phyloP scores from a whole-genome alignment of 805 yeast species.

The Suhomyces prunicola region DNA sequence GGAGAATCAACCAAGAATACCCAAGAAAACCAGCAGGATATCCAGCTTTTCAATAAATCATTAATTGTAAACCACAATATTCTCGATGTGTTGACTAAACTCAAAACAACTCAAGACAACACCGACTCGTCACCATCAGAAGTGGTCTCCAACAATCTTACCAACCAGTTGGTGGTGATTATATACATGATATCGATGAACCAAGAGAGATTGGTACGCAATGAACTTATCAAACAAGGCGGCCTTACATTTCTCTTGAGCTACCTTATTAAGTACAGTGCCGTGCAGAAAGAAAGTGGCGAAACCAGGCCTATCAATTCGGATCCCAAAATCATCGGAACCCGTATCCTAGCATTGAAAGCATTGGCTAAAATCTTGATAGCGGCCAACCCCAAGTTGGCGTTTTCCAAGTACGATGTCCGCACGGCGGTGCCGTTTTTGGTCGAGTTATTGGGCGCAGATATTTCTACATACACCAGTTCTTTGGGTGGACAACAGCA shows the following conservation, averaged over 20 bases:
- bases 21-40: slow-evolving; percentile 21
- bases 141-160: slow-evolving; percentile 2
- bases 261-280: slow-evolving; percentile 32
- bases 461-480: slow-evolving; percentile 19
- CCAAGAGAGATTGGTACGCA: slow-evolving; percentile 22
- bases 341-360: slow-evolving; percentile 34
- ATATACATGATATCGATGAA: slow-evolving; percentile 32
- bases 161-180: slow-evolving; percentile 28
- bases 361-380: slow-evolving; percentile 45
- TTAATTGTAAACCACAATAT: slow-evolving; percentile 23
- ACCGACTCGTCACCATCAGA: slow-evolving; percentile 4
- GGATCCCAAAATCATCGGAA: slow-evolving; percentile 16
- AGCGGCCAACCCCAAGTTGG: slow-evolving; percentile 39
- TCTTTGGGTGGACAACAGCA: neutral
- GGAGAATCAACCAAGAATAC: slow-evolving; percentile 17
- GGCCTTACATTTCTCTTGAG: slow-evolving; percentile 37
- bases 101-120: slow-evolving; percentile 15
- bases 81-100: slow-evolving; percentile 14
- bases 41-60: slow-evolving; percentile 30
- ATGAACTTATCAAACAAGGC: slow-evolving; percentile 46
- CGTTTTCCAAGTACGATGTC: slow-evolving; percentile 39
- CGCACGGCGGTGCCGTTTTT: slow-evolving; percentile 48
- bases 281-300: slow-evolving; percentile 18
- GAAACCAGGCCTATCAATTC: slow-evolving; percentile 18
- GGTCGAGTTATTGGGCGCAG: slow-evolving; percentile 43